Conservation (phyloP, 306 rosid genomes). For the Prunus mume region DNA sequence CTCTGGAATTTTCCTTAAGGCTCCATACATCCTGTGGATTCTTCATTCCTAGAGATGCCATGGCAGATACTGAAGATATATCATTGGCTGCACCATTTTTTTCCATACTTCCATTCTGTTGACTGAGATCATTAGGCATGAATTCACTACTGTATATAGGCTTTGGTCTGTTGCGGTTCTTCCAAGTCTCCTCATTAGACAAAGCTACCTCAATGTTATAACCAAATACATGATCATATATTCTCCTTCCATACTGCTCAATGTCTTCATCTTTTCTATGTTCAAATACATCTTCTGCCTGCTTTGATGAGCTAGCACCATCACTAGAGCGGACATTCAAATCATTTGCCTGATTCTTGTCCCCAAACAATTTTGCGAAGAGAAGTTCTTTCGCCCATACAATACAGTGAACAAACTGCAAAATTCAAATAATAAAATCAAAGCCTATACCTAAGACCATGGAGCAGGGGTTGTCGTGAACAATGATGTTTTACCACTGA, state of each 20-base stretch:
- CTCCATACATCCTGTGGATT: slow-evolving; percentile 99
- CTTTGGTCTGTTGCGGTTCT: slow-evolving; percentile 84
- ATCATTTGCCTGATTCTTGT: slow-evolving; percentile 88
- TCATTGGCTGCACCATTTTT: slow-evolving; percentile 39
- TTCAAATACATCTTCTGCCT: slow-evolving; percentile 73
- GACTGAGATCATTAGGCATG: slow-evolving; percentile 53
- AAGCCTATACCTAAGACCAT: background rate
- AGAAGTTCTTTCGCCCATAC: slow-evolving; percentile 99
- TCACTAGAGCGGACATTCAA: slow-evolving; percentile 85
- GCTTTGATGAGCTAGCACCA: slow-evolving; percentile 78
- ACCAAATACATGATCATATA: slow-evolving; percentile 96
- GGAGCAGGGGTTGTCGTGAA: background rate
- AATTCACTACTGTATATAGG: slow-evolving; percentile 75
- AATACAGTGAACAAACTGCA: slow-evolving; percentile 95
- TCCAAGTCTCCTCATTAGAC: slow-evolving; percentile 95
- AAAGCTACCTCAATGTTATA: slow-evolving; percentile 87
- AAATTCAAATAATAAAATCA: slow-evolving; percentile 15
- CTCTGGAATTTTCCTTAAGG: slow-evolving; percentile 70
- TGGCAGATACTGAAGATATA: slow-evolving; percentile 65
- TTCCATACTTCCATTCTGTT: slow-evolving; percentile 67
- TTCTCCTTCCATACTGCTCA: slow-evolving; percentile 82
- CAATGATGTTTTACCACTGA: background rate
- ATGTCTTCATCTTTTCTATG: slow-evolving; percentile 73
- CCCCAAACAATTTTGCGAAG: slow-evolving; percentile 89
- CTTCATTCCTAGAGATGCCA: slow-evolving; percentile 88